Base-by-base conservation (phyloP, 208 protist genomes). In the Tetramitus jugosus region DNA sequence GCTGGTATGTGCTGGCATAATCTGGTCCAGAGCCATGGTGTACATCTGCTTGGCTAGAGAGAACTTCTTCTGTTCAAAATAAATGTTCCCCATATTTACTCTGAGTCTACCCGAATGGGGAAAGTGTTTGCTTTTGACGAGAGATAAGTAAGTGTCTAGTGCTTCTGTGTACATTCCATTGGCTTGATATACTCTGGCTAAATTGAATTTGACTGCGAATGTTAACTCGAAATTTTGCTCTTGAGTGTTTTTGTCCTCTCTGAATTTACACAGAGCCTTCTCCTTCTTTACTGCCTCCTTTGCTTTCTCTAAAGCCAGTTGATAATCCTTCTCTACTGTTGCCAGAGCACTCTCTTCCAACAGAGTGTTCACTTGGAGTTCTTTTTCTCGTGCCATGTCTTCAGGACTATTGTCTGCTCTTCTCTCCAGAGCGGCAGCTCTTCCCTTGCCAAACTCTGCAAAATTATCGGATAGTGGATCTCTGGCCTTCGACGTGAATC, bases 1-100 rank as follows among this genome's bases (percentile, higher is more conserved):
- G 0, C 82, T 79, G 23, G 89, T 88, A 56, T 56, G 49, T 56
- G 49, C 49, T 20, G 49, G 14, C 49, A 56, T 26, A 61, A 96
- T 93, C 82, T 96, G 92, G 82, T 98, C 96, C 13, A 98, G 86
- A 67, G 93, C 91, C 86, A 93, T 94, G 78, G 90, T 88, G 87
- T 95, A 96, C 94, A 97, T 97, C 87, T 97, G 97, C 80, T 97
- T 96, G 31, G 96, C 95, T 20, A 93, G 81, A 20, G 93, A 84
- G 83, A 96, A 97, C 79, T 96, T 95, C 74, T 94, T 90, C 87
- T 97, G 92, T 53, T 93, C 90, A 67, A 91, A 95, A 85, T 97
- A 96, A 71, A 98, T 97, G 91, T 98, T 98, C 78, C 96, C 96
- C 88, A 98, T 98, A 84, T 98, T 98, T 43, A 98, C 94, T 29